These are phyloP conservation scores for Rhytidhysteron rufulum DNA, from an alignment of 2,329 filamentous ascomycete genomes.

Conservation along the genomic window DNA sequence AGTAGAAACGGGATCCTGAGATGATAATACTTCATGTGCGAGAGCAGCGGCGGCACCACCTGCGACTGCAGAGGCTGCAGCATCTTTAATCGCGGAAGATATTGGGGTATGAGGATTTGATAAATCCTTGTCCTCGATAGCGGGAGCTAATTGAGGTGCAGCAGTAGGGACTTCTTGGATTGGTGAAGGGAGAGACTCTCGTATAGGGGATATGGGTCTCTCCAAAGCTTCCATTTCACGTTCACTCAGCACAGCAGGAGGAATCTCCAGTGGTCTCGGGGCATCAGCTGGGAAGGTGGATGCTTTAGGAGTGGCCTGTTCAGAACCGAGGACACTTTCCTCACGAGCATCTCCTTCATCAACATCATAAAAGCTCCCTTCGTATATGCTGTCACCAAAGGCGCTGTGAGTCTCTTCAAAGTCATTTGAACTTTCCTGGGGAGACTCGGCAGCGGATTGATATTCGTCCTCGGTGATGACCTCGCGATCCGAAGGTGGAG, in stretches of 20 bases:
- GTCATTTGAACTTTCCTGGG: slow-evolving; percentile 22
- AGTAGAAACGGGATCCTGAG: no score
- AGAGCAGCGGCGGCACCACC: slow-evolving; percentile 20
- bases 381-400: no score
- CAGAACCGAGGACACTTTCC: slow-evolving; percentile 55
- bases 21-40: slow-evolving; percentile 12
- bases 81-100: slow-evolving; percentile 23
- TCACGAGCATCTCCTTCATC: slow-evolving; percentile 21
- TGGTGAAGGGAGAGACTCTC: slow-evolving; percentile 14
- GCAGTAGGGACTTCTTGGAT: background rate
- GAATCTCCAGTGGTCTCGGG: slow-evolving; percentile 3
- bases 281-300: slow-evolving; percentile 40
- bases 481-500: slow-evolving; percentile 31
- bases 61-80: slow-evolving; percentile 23
- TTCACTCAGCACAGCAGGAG: background rate
- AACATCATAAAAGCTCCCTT: slow-evolving; percentile 18
- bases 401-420: no score
- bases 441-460: slow-evolving; percentile 41
- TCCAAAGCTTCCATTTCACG: background rate
- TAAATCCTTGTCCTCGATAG: background rate
- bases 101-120: background rate
- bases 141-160: background rate
- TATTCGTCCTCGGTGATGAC: slow-evolving; percentile 41
- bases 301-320: slow-evolving; percentile 67
- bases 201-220: slow-evolving; percentile 8